Conservation (phyloP, 2,329 filamentous ascomycete species). For the Pseudogymnoascus sp. region DNA sequence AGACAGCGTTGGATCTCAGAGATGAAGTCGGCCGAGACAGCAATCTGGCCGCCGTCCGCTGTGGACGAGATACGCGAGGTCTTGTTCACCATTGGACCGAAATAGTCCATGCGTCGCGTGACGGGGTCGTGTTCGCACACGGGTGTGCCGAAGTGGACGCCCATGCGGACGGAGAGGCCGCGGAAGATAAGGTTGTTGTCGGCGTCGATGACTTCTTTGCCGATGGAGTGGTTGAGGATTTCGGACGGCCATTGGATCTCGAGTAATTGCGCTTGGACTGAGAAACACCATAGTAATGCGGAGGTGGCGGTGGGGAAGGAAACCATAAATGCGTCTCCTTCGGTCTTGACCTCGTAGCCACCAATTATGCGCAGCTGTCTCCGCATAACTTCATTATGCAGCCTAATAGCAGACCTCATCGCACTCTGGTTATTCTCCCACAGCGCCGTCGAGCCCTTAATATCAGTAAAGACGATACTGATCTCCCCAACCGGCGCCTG, state of each 20-base stretch:
- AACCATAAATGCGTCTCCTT: constrained; percentile 99
- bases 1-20: constrained; percentile 88
- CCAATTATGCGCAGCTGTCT: constrained; percentile 87
- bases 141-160: constrained; percentile 89
- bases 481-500: constrained; percentile 86
- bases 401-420: constrained; percentile 94
- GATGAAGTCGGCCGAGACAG: constrained; percentile 94
- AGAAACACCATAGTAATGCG: constrained; percentile 92
- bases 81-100: constrained; percentile 98
- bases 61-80: constrained; percentile 89
- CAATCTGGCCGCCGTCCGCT: constrained; percentile 93
- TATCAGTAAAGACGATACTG: constrained; percentile 94
- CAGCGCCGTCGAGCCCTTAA: constrained; percentile 93
- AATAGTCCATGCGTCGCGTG: constrained; percentile 98
- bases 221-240: constrained; percentile 78
- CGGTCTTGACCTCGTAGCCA: constrained; percentile 98
- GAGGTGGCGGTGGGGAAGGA: constrained; percentile 95
- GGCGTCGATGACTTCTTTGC: constrained; percentile 73
- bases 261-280: constrained; percentile 79
- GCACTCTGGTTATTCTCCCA: constrained; percentile 95
- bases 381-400: constrained; percentile 96
- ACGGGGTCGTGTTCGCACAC: constrained; percentile 95
- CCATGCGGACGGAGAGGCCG: constrained; percentile 93
- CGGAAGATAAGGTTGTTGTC: constrained; percentile 88
- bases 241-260: constrained; percentile 91